These are phyloP conservation scores for Carpinus viminea DNA, from an alignment of 306 rosid species.

Conservation along the genomic window DNA sequence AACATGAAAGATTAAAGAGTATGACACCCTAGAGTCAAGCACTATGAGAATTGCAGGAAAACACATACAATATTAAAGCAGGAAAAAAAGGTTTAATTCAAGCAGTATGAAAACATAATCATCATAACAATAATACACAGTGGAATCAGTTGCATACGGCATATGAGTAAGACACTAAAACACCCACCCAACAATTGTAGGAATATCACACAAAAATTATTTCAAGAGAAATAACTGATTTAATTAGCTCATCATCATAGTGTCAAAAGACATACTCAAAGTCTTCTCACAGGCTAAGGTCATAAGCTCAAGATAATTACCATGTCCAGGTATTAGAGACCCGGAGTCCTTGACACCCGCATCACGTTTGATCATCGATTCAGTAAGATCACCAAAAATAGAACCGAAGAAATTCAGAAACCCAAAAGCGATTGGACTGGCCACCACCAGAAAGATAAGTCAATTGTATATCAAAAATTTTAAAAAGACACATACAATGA, in stretches of 20 bases:
- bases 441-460: conserved; percentile 15
- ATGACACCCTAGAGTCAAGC: not conserved
- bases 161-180: not conserved
- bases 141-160: not conserved
- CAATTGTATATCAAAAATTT: conserved; percentile 18
- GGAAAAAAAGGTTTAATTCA: not conserved
- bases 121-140: not conserved
- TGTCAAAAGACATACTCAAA: conserved; percentile 6
- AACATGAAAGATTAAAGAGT: not conserved
- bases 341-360: conserved; percentile 99
- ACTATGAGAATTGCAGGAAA: not conserved
- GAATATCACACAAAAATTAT: not conserved
- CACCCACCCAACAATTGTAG: not conserved
- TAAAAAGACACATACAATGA: conserved; percentile 1
- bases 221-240: not conserved
- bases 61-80: not conserved
- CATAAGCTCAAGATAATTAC: conserved; percentile 46
- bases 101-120: not conserved
- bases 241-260: not conserved
- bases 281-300: conserved; percentile 17
- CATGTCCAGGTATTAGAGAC: conserved; percentile 95
- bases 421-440: conserved; percentile 79
- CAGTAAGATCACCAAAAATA: conserved; percentile 93
- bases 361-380: conserved; percentile 97
- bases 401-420: conserved; percentile 82